Conservation (phyloP, 1,284 basidiomycete species). For the Sporisorium reilianum region DNA sequence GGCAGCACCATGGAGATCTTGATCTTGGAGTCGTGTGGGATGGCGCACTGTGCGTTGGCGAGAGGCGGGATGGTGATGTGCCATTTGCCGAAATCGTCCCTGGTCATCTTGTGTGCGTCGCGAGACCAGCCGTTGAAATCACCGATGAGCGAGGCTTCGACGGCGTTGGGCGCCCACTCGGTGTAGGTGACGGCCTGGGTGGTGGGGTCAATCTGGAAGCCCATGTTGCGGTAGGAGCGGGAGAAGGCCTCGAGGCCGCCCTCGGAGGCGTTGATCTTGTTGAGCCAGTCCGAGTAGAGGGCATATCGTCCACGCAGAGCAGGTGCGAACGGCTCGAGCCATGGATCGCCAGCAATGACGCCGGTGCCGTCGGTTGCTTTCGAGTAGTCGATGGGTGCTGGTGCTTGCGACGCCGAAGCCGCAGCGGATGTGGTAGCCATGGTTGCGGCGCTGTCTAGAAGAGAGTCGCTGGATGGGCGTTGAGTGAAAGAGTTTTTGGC, state of each 20-base stretch:
- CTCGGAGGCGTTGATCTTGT: slow-evolving; percentile 55
- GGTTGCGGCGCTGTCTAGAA: not conserved
- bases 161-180: slow-evolving; percentile 95
- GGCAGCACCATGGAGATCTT: slow-evolving; percentile 78
- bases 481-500: too few relatives aligned
- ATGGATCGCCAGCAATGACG: slow-evolving; percentile 62
- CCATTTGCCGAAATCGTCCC: slow-evolving; percentile 92
- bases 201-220: slow-evolving; percentile 78
- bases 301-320: slow-evolving; percentile 57
- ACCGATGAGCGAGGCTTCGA: slow-evolving; percentile 85
- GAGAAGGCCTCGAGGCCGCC: slow-evolving; percentile 87
- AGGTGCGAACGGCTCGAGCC: slow-evolving; percentile 63
- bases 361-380: slow-evolving; percentile 62
- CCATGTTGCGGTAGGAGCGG: slow-evolving; percentile 86
- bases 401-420: not conserved
- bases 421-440: slow-evolving; percentile 21
- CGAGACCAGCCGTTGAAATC: slow-evolving; percentile 97
- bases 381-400: slow-evolving; percentile 52
- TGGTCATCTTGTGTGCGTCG: slow-evolving; percentile 81
- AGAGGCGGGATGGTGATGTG: slow-evolving; percentile 83
- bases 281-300: slow-evolving; percentile 52
- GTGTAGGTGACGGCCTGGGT: slow-evolving; percentile 84
- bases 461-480: not conserved
- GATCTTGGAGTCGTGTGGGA: slow-evolving; percentile 92
- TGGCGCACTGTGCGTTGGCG: slow-evolving; percentile 75